Base-by-base conservation (phyloP, 2,329 filamentous ascomycete genomes). In the Fusarium sp. region DNA sequence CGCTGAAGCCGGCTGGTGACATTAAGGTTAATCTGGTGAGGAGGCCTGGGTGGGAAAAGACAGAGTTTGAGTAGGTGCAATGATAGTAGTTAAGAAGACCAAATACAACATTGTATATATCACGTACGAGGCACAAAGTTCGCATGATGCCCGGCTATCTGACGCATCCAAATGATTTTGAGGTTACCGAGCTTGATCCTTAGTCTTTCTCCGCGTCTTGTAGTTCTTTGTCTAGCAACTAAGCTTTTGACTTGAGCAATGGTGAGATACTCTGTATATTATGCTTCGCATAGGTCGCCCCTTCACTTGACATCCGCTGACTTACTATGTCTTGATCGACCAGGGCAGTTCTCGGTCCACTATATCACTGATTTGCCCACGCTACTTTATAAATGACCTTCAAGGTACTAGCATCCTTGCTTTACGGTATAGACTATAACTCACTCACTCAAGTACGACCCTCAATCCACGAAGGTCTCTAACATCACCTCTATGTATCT, bases 1-100 rank as follows among this genome's bases (percentile, higher is more conserved):
- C 67, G 13, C 24, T 70, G 1, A 70, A 70, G 22, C 67, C 67
- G 0, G 53, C 32, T 22, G 28, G 43, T 0, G 63, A 70, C 33
- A 65, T 70, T 7, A 53, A 46, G 14, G 43, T 70, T 0, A 11
- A 33, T 4, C 14, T 70, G 7, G 14, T 3, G 6, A 70, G 56
- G 39, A 26, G 67, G 2, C 2, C 7, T 35, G 56, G 53, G 6
- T 62, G 63, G 56, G 59, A 47, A 6, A 51, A 52, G 5, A 6
- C 1, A 0, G 14, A 24, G 0, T 69, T 67, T 13, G 45, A 43
- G 7, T 70, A 62, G 28, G 13, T 2, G 14, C 7, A 7, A 33
- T 33, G 7, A 6, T 15, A 33, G 28, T 30, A 30, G 28, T 4
- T 13, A 33, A 6, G 6, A 15, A 7, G 30, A 33, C 14, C 7